Percentiles rank a stretch among this genome's conserved stretches.
Conservation (phyloP, 306 rosid genomes). For the Fragaria iinumae region DNA sequence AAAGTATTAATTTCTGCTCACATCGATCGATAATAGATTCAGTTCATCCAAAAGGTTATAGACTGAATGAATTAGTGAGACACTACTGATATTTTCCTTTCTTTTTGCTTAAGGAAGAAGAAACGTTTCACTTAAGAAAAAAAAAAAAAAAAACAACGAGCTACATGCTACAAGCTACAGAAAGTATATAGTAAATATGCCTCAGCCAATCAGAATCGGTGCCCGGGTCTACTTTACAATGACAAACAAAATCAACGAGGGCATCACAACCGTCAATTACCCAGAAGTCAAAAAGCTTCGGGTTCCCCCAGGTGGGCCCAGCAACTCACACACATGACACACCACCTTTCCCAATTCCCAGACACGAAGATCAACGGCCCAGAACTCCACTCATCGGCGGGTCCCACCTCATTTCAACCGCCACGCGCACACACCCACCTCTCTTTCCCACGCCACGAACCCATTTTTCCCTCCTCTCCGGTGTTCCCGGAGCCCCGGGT, state of each 20-base stretch:
- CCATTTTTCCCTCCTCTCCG: conserved; percentile 25
- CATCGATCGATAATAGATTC: too few species aligned
- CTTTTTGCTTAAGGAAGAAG: too few species aligned
- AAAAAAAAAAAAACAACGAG: too few species aligned
- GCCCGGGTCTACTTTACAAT: not conserved
- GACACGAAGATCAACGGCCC: not conserved
- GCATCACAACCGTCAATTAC: conserved; percentile 14
- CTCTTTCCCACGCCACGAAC: not conserved
- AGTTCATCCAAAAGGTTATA: too few species aligned
- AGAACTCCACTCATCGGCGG: not conserved
- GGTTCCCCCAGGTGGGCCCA: not conserved
- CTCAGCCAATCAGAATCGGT: not conserved
- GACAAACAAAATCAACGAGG: not conserved
- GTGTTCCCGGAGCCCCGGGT: conserved; percentile 20
- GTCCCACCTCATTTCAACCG: not conserved
- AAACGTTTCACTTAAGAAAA: too few species aligned
- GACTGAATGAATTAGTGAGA: too few species aligned
- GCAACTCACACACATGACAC: not conserved
- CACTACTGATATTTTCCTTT: too few species aligned
- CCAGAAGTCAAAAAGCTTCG: not conserved
- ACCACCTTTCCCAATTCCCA: not conserved
- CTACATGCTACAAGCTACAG: too few species aligned
- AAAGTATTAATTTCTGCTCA: too few species aligned
- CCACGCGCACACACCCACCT: conserved; percentile 10
- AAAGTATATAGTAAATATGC: too few species aligned